Conservation (phyloP, 2,329 filamentous ascomycete species). For the Fusarium longipes region DNA sequence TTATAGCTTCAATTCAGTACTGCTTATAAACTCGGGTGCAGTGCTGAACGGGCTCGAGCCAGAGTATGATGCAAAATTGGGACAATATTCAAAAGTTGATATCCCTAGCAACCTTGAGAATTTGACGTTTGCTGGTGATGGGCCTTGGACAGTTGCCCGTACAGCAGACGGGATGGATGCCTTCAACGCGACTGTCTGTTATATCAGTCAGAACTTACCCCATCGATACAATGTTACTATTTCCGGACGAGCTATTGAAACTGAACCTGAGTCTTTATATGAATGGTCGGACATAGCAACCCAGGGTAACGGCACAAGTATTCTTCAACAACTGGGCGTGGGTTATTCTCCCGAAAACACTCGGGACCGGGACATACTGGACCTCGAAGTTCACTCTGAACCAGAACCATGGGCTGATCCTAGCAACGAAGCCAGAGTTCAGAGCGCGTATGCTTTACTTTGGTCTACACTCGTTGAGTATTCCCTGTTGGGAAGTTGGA, state of each 20-base stretch:
- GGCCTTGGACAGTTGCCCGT: constrained; percentile 3
- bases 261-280: constrained; percentile 4
- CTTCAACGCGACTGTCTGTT: background rate
- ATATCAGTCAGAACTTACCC: constrained; percentile 13
- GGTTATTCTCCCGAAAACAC: background rate
- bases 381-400: background rate
- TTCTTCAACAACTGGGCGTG: constrained; percentile 4
- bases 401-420: background rate
- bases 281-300: background rate
- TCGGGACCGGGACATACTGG: constrained; percentile 3
- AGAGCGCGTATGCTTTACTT: background rate
- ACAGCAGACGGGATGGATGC: background rate
- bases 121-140: background rate
- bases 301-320: background rate
- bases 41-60: background rate
- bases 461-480: background rate
- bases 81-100: background rate
- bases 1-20: background rate
- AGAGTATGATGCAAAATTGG: background rate
- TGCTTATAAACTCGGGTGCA: constrained; percentile 7
- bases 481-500: constrained; percentile 5
- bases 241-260: background rate
- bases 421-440: background rate
- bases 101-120: background rate
- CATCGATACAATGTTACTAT: constrained; percentile 22